A percentile compares a stretch with the other conserved stretches of the same genome.
These are phyloP conservation scores for Penicillium bovifimosum DNA, from an alignment of 495 filamentous ascomycete species.

Conservation along the genomic window DNA sequence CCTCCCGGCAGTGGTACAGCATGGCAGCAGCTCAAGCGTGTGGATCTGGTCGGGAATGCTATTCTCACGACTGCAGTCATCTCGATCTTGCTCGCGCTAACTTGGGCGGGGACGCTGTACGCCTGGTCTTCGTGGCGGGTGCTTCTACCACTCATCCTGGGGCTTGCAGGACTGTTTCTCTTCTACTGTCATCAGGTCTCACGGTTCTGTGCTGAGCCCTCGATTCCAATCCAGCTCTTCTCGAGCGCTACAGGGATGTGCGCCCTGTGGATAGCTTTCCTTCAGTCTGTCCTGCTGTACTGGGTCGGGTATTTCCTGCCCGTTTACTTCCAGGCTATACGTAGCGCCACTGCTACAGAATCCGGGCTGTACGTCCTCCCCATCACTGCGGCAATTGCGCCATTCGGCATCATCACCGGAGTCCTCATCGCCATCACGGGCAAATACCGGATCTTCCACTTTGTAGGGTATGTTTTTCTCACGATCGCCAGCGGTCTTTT, in stretches of 20 bases:
- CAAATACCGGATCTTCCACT: constrained; percentile 41
- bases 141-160: constrained; percentile 34
- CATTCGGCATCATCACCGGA: constrained; percentile 28
- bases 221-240: neutral
- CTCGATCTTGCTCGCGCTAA: constrained; percentile 46
- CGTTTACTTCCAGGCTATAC: constrained; percentile 43
- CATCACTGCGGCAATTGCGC: constrained; percentile 22
- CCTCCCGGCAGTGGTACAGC: neutral
- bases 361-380: constrained; percentile 38
- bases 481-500: constrained; percentile 38
- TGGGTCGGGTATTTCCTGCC: constrained; percentile 42
- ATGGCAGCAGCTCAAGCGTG: constrained; percentile 13
- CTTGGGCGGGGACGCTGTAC: constrained; percentile 50
- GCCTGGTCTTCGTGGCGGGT: constrained; percentile 46
- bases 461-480: constrained; percentile 33
- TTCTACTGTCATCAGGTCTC: constrained; percentile 6
- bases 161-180: constrained; percentile 8
- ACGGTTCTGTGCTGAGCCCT: neutral
- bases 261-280: constrained; percentile 23
- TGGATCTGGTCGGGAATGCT: constrained; percentile 50
- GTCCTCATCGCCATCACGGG: constrained; percentile 34
- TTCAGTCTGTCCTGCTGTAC: constrained; percentile 12
- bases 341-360: constrained; percentile 15
- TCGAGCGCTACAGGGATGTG: constrained; percentile 7
- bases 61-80: constrained; percentile 44